Base-by-base conservation (phyloP, 2,329 filamentous ascomycete species). In the Lachnellula hyalina region DNA sequence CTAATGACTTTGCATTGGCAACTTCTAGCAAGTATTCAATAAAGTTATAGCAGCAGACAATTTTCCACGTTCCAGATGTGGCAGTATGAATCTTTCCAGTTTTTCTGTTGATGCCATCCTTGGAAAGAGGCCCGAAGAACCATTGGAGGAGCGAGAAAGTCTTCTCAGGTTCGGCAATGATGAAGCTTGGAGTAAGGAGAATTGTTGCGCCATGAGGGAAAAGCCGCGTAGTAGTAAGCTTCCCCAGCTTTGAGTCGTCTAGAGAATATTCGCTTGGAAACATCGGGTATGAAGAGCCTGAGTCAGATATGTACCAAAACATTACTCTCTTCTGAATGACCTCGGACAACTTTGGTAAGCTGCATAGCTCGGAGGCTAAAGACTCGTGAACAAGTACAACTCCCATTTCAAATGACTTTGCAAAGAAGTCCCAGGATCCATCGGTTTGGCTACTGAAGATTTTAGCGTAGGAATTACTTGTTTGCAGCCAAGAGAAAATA, bases 171-270 rank as follows among this genome's bases (percentile, higher is more conserved):
- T 79, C 74, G 0, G 75, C 73, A 11, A 78, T 65, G 1, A 75
- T 65, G 48, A 80, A 79, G 58, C 77, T 79, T 4, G 77, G 77
- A 0, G 77, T 79, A 3, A 80, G 63, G 1, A 80, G 61, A n/a
- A 80, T 70, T 4, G 70, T 74, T 6, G 71, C 68, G 0, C 77
- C 75, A 21, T 68, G 63, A 2, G 77, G 76, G 51, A 80, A 77
- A 2, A 81, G 61, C 3, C 70, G 70, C 1, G 68, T 75, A 35
- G 73, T 56, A 7, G 62, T 66, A 5, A 76, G 62, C 17, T 67
- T 67, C 0, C 72, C 72, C 0, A 72, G 66, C 57, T 59, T 28
- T 41, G 55, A 49, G 55, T 58, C 45, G 36, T 50, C 41, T 48
- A 47, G 25, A 52, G 36, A 7, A 52, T 21, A 57, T 3, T n/a